Evolutionary conservation across 495 filamentous ascomycete species (phyloP).

Genomic region (Daldinia vernicosa): DNA sequence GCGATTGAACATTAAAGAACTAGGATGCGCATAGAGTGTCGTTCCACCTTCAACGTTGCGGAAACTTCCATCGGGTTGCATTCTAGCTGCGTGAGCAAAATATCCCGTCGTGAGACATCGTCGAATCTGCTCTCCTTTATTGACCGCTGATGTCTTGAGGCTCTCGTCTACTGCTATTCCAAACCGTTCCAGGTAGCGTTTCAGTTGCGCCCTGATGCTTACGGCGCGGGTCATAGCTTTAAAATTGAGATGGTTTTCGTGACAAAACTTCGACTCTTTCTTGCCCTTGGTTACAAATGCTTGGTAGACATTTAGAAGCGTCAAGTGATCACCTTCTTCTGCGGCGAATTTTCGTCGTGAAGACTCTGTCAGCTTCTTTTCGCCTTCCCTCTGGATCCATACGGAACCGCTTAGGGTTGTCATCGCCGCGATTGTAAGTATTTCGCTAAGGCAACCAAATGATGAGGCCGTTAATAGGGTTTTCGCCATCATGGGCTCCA

Average conservation of each 20-base stretch:
- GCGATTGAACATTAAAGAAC: conserved; percentile 94
- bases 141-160: conserved; percentile 37
- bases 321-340: conserved; percentile 95
- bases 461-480: conserved; percentile 79
- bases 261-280: conserved; percentile 87
- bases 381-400: conserved; percentile 81
- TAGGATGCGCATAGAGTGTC: conserved; percentile 88
- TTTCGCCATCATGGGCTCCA: conserved; percentile 97
- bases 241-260: conserved; percentile 86
- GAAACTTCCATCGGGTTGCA: conserved; percentile 95
- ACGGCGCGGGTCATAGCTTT: conserved; percentile 83
- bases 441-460: conserved; percentile 84
- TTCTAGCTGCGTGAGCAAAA: conserved; percentile 94
- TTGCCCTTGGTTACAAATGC: conserved; percentile 86
- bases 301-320: conserved; percentile 92
- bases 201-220: conserved; percentile 85
- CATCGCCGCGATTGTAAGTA: conserved; percentile 95
- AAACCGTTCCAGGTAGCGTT: conserved; percentile 86
- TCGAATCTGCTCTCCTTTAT: conserved; percentile 76
- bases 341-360: conserved; percentile 84
- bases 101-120: conserved; percentile 90
- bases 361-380: conserved; percentile 76
- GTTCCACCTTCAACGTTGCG: conserved; percentile 77
- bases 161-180: conserved; percentile 75
- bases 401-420: conserved; percentile 82